These are phyloP conservation scores for Coniella lustricola DNA, from an alignment of 2,329 filamentous ascomycete species.

Conservation along the genomic window DNA sequence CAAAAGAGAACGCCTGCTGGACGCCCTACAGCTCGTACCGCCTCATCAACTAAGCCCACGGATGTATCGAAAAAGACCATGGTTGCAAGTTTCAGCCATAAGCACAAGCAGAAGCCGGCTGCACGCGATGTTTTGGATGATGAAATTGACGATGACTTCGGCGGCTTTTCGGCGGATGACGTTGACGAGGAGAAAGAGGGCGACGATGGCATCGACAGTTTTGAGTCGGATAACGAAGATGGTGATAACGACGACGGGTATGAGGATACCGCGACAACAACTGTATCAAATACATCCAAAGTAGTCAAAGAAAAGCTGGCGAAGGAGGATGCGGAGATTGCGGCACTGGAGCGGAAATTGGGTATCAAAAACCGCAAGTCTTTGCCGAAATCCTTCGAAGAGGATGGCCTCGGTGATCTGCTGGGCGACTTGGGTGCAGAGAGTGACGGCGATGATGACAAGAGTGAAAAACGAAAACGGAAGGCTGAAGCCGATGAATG, in stretches of 20 bases:
- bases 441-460: conserved; percentile 36
- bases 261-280: conserved; percentile 18
- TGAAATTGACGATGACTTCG: conserved; percentile 19
- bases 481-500: conserved; percentile 53
- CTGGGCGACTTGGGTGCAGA: conserved; percentile 59
- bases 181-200: conserved; percentile 17
- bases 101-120: neutral
- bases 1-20: conserved; percentile 7
- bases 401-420: conserved; percentile 77
- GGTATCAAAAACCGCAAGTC: conserved; percentile 74
- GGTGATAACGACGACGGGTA: conserved; percentile 16
- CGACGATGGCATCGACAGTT: conserved; percentile 18
- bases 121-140: conserved; percentile 20
- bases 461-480: conserved; percentile 54
- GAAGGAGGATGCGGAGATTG: conserved; percentile 83
- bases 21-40: neutral
- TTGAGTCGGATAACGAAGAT: conserved; percentile 16
- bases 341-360: conserved; percentile 77
- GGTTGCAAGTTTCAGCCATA: neutral
- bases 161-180: conserved; percentile 18
- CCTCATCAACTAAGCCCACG: neutral
- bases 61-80: neutral
- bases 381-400: conserved; percentile 63
- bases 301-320: conserved; percentile 57
- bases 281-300: conserved; percentile 22